Evolutionary conservation across 345 rosid genomes (phyloP).

Genomic region (Salix suchowensis): DNA sequence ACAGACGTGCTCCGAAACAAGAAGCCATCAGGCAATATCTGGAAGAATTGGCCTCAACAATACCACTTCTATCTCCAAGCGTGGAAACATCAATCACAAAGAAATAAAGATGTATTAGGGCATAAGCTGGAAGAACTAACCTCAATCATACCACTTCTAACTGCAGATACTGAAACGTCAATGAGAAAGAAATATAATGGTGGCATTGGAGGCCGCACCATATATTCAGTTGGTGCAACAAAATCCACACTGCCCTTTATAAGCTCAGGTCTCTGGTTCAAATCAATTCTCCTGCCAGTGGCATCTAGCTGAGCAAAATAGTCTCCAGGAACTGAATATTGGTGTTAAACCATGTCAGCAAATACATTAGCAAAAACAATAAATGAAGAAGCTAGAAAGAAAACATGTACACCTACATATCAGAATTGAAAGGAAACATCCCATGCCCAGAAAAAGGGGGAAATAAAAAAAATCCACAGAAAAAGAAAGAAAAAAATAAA

Average conservation of each 20-base stretch:
- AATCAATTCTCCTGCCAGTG: slow-evolving; percentile 79
- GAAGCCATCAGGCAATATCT: not conserved
- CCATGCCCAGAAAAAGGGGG: not conserved
- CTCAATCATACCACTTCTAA: slow-evolving; percentile 94
- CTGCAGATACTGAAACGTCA: slow-evolving; percentile 89
- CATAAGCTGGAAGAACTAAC: slow-evolving; percentile 42
- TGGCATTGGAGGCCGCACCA: slow-evolving; percentile 99
- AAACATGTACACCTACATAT: not conserved
- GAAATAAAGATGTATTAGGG: not conserved
- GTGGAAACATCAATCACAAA: not conserved
- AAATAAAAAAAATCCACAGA: not conserved
- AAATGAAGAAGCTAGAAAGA: not conserved
- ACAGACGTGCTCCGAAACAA: not conserved
- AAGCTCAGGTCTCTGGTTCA: slow-evolving; percentile 96
- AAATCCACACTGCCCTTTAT: slow-evolving; percentile 87
- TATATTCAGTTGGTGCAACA: slow-evolving; percentile 96
- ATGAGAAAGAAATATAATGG: slow-evolving; percentile 93
- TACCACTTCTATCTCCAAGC: not conserved
- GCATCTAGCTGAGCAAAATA: slow-evolving; percentile 93
- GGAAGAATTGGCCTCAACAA: not conserved
- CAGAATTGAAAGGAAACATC: not conserved
- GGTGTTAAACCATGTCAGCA: slow-evolving; percentile 16
- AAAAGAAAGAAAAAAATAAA: not conserved
- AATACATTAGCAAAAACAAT: not conserved
- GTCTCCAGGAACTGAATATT: slow-evolving; percentile 78